A percentile compares a stretch with the other conserved stretches of the same genome.
Evolutionary conservation across 2,329 filamentous ascomycete species (phyloP).

Genomic region (Hypomyces rosellus): DNA sequence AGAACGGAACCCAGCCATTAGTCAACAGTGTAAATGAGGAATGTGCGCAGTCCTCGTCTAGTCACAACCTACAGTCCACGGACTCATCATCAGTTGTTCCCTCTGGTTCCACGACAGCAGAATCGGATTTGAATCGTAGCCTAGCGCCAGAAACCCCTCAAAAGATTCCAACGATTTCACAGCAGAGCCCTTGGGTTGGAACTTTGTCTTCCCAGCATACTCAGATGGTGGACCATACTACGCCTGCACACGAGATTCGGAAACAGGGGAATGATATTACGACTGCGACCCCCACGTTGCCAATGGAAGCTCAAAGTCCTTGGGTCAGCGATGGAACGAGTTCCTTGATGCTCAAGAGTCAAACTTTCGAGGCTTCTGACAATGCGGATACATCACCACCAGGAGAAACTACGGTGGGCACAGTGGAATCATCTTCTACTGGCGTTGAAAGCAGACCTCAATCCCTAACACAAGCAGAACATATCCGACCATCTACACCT

Average conservation of each 20-base stretch:
- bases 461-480: neutral
- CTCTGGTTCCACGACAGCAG: neutral
- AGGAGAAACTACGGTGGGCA: neutral
- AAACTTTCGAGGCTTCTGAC: neutral
- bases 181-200: neutral
- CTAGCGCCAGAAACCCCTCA: neutral
- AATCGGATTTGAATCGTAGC: neutral
- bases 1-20: too few relatives aligned
- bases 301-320: constrained; percentile 15
- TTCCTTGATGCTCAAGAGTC: neutral
- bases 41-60: too few relatives aligned
- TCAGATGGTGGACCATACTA: neutral
- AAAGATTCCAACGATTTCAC: neutral
- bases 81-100: neutral
- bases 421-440: neutral
- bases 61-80: too few relatives aligned
- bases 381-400: too few relatives aligned
- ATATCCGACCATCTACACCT: constrained; percentile 31
- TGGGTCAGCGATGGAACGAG: constrained; percentile 13
- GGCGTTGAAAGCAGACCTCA: neutral
- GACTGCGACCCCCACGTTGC: neutral
- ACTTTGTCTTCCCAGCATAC: neutral
- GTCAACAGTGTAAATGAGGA: too few relatives aligned
- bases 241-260: neutral
- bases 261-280: neutral